These are phyloP conservation scores for Schizothecium vesticola DNA, from an alignment of 495 filamentous ascomycete genomes.

Conservation along the genomic window DNA sequence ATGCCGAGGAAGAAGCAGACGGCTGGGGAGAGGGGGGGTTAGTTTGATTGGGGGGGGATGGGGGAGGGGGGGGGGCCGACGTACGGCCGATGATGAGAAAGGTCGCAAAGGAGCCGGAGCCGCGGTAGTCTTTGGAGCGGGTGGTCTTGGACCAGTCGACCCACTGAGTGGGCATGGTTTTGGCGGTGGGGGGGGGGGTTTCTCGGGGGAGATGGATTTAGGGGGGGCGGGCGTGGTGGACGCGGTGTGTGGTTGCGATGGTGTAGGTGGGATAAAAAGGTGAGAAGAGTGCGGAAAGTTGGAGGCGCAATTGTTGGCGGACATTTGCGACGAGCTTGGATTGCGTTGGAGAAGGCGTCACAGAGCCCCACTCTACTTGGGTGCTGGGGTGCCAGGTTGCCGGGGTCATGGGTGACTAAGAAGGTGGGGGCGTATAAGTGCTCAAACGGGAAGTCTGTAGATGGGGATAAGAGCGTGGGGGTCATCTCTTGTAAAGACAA, in stretches of 20 bases:
- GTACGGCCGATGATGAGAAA: constrained; percentile 93
- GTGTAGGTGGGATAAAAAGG: not conserved
- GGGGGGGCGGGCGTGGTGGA: not conserved
- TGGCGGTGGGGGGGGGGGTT: not conserved
- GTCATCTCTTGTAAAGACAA: no score
- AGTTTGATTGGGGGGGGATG: not conserved
- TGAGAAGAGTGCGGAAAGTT: not conserved
- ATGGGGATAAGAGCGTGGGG: not conserved
- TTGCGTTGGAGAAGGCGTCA: not conserved
- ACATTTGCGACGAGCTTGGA: not conserved
- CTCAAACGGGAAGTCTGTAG: not conserved
- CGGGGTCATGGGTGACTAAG: not conserved
- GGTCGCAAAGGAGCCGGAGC: constrained; percentile 68
- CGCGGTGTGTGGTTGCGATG: not conserved
- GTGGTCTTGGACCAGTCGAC: constrained; percentile 48
- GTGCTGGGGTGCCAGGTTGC: not conserved
- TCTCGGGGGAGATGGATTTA: not conserved
- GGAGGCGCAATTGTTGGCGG: not conserved
- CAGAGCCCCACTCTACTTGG: not conserved
- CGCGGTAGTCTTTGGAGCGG: constrained; percentile 44
- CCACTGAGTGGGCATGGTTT: constrained; percentile 30
- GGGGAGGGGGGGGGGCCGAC: constrained; percentile 22
- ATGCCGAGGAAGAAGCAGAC: constrained; percentile 97
- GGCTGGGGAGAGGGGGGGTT: constrained; percentile 45
- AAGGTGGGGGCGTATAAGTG: not conserved